These are phyloP conservation scores for Prunus kanzakura DNA, from an alignment of 306 rosid genomes.

Conservation along the genomic window DNA sequence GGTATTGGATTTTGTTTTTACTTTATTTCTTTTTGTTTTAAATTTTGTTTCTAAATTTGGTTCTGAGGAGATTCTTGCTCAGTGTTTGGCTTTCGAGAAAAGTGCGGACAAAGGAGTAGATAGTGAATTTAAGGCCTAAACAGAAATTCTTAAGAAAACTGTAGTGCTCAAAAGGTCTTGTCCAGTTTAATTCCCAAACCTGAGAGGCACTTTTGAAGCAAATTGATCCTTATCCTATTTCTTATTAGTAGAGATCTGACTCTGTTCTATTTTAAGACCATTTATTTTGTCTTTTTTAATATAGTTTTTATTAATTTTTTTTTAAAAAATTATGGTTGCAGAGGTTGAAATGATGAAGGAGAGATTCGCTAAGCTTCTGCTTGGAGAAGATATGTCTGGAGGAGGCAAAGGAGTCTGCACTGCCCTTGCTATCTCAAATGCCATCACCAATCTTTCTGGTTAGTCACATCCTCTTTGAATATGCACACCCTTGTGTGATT, in stretches of 20 bases:
- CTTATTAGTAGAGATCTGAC: not conserved
- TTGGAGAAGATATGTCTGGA: constrained; percentile 97
- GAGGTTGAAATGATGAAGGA: constrained; percentile 96
- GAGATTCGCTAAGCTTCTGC: constrained; percentile 83
- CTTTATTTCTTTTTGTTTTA: not conserved
- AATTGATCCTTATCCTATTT: not conserved
- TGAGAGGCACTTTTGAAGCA: not conserved
- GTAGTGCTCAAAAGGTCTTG: not conserved
- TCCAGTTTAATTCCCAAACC: not conserved
- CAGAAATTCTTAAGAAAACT: not conserved
- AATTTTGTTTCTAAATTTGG: not conserved
- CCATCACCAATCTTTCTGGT: constrained; percentile 96
- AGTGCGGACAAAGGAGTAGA: not conserved
- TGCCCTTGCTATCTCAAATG: constrained; percentile 91
- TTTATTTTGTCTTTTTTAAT: not conserved
- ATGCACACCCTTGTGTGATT: not conserved
- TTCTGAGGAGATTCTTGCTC: not conserved
- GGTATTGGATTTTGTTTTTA: constrained; percentile 39
- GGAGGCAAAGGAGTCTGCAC: constrained; percentile 99
- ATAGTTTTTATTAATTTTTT: not conserved
- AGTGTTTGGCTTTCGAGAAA: not conserved
- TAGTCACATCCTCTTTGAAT: constrained; percentile 12
- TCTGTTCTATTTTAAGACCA: not conserved
- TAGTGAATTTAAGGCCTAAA: not conserved
- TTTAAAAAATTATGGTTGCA: not conserved